These are phyloP conservation scores for Globisporangium ultimum DNA, from an alignment of 352 stramenopile genomes.

Conservation along the genomic window DNA sequence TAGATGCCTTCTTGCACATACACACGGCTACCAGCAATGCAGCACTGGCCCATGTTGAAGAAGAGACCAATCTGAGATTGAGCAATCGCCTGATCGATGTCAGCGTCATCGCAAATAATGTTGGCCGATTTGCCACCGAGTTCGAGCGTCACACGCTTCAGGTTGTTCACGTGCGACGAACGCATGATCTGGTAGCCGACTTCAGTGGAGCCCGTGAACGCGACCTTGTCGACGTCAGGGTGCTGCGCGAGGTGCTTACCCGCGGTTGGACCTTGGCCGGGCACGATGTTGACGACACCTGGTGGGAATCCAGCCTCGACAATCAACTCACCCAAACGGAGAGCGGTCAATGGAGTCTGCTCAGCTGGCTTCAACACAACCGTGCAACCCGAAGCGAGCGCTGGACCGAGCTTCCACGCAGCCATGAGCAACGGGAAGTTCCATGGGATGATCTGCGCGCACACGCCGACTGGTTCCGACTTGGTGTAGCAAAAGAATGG, in stretches of 20 bases:
- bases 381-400: conserved; percentile 90
- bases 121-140: conserved; percentile 76
- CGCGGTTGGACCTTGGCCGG: conserved; percentile 37
- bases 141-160: conserved; percentile 73
- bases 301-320: conserved; percentile 67
- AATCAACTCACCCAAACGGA: conserved; percentile 85
- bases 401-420: conserved; percentile 89
- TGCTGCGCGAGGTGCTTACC: conserved; percentile 42
- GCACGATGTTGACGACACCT: conserved; percentile 84
- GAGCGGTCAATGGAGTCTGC: conserved; percentile 90
- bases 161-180: conserved; percentile 48
- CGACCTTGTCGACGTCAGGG: conserved; percentile 76
- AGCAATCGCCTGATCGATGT: conserved; percentile 59
- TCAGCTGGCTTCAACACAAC: conserved; percentile 93
- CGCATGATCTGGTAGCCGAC: conserved; percentile 66
- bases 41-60: conserved; percentile 88
- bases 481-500: conserved; percentile 60
- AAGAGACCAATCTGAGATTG: conserved; percentile 68
- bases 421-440: conserved; percentile 98
- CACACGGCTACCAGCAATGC: conserved; percentile 73
- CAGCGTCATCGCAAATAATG: conserved; percentile 68
- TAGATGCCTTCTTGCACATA: conserved; percentile 90
- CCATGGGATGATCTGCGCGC: conserved; percentile 93
- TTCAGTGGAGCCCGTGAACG: conserved; percentile 70
- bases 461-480: conserved; percentile 81